A percentile compares a stretch with the other conserved stretches of the same genome.
phyloP scores from a whole-genome alignment of 345 rosid species.

The Limnanthes douglasii region DNA sequence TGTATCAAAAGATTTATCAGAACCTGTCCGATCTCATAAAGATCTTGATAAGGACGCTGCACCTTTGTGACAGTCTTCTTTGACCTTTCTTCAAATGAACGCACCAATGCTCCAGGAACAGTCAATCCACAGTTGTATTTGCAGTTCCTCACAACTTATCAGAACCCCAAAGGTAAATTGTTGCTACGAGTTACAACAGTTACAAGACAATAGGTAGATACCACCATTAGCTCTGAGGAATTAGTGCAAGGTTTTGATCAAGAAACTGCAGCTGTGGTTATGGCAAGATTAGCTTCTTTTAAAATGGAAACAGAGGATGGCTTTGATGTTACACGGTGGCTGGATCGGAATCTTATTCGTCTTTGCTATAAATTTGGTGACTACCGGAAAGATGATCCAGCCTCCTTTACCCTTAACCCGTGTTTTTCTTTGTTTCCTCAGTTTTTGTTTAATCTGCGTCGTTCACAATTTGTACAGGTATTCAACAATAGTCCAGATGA shows the following conservation, averaged over 20 bases:
- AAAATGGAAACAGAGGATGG: constrained; percentile 99
- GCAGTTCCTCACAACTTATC: constrained; percentile 91
- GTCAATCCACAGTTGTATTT: constrained; percentile 67
- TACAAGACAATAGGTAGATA: constrained; percentile 79
- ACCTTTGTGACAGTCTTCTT: constrained; percentile 83
- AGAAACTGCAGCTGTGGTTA: constrained; percentile 94
- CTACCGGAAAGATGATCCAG: constrained; percentile 89
- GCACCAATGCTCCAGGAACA: constrained; percentile 52
- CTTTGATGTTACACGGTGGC: constrained; percentile 98
- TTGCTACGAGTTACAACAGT: constrained; percentile 78
- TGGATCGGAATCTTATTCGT: constrained; percentile 91
- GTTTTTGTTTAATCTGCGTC: constrained; percentile 89
- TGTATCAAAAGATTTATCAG: constrained; percentile 88
- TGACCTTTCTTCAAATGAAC: constrained; percentile 83
- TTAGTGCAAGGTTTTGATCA: constrained; percentile 93
- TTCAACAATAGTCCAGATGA: constrained; percentile 26
- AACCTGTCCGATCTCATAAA: constrained; percentile 98
- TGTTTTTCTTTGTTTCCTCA: constrained; percentile 94
- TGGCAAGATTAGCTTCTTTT: constrained; percentile 81
- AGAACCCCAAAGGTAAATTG: constrained; percentile 51
- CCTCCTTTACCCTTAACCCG: constrained; percentile 83
- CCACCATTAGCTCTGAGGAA: constrained; percentile 84
- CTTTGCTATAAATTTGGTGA: constrained; percentile 92
- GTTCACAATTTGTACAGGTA: constrained; percentile 78
- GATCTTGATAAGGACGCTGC: constrained; percentile 99